A percentile compares a stretch with the other conserved stretches of the same genome.
These are phyloP conservation scores for Pisolithus orientalis DNA, from an alignment of 768 basidiomycete genomes.

Conservation along the genomic window DNA sequence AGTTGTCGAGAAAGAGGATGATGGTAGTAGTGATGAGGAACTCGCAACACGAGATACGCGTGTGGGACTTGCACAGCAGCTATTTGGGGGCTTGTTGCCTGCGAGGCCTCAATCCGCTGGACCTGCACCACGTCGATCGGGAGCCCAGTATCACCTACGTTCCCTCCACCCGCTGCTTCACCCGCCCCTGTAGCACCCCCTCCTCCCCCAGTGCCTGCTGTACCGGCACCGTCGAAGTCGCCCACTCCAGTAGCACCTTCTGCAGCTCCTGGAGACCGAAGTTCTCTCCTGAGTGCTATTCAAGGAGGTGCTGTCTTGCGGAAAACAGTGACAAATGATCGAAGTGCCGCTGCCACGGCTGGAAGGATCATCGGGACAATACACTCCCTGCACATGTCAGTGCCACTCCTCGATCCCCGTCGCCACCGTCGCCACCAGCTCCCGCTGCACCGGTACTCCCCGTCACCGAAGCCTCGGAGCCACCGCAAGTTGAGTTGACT, in stretches of 20 bases:
- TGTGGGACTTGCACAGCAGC: constrained; percentile 64
- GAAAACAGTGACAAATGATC: too few relatives aligned
- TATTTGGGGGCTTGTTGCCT: constrained; percentile 71
- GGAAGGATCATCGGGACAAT: too few relatives aligned
- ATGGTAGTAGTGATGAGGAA: constrained; percentile 78
- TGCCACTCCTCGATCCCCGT: too few relatives aligned
- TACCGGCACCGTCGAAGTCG: constrained; percentile 26
- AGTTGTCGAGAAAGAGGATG: constrained; percentile 65
- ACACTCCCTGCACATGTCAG: too few relatives aligned
- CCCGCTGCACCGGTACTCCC: not conserved
- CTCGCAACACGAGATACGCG: constrained; percentile 54
- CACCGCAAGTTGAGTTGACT: constrained; percentile 5
- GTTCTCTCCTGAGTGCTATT: too few relatives aligned
- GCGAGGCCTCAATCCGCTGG: constrained; percentile 54
- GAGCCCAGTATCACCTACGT: constrained; percentile 11
- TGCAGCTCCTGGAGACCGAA: too few relatives aligned
- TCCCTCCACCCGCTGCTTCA: constrained; percentile 17
- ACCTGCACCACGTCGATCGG: constrained; percentile 11
- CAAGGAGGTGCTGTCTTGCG: too few relatives aligned
- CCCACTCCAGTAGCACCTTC: constrained; percentile 24
- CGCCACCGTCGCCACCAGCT: too few relatives aligned
- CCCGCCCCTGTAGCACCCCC: constrained; percentile 29
- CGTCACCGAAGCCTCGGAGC: too few relatives aligned
- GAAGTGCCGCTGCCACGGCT: too few relatives aligned
- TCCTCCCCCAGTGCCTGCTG: constrained; percentile 29